Evolutionary conservation across 768 basidiomycete species (phyloP).

Genomic region (Tephrocybe rancida): DNA sequence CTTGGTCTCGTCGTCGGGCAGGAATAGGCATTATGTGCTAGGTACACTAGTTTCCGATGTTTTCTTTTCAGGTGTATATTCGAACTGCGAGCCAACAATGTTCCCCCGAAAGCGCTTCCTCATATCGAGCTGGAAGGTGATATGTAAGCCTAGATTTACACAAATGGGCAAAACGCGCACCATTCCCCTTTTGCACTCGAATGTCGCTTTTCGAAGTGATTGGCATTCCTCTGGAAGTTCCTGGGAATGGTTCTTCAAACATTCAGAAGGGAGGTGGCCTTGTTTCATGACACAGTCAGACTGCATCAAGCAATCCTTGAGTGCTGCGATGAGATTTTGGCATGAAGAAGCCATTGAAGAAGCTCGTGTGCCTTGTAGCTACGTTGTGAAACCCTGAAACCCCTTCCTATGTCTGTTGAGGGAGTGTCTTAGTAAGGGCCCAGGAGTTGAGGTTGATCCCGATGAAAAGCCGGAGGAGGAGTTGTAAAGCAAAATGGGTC

Average conservation of each 20-base stretch:
- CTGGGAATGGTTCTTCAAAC: constrained; percentile 71
- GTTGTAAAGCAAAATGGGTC: too few species aligned
- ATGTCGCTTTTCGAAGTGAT: constrained; percentile 77
- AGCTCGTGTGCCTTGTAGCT: not conserved
- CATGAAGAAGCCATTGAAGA: constrained; percentile 77
- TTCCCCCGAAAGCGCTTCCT: constrained; percentile 82
- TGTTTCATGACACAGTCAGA: constrained; percentile 89
- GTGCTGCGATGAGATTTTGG: constrained; percentile 70
- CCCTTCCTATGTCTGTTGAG: too few species aligned
- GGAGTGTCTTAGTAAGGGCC: too few species aligned
- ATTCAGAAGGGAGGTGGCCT: constrained; percentile 80
- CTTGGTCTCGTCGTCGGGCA: not conserved
- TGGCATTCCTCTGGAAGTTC: constrained; percentile 84
- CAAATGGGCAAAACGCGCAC: constrained; percentile 38
- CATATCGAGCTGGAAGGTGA: constrained; percentile 70
- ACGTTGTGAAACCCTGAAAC: not conserved
- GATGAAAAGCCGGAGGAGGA: too few species aligned
- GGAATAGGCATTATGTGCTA: constrained; percentile 9
- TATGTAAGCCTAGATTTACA: not conserved
- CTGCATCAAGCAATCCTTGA: constrained; percentile 82
- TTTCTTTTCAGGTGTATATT: constrained; percentile 35
- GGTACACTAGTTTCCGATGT: constrained; percentile 14
- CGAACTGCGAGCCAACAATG: constrained; percentile 55
- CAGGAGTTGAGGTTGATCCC: too few species aligned
- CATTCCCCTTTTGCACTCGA: constrained; percentile 92